Base-by-base conservation (phyloP, 371 early-diverging fungal genomes). In the Mucor mucedo region DNA sequence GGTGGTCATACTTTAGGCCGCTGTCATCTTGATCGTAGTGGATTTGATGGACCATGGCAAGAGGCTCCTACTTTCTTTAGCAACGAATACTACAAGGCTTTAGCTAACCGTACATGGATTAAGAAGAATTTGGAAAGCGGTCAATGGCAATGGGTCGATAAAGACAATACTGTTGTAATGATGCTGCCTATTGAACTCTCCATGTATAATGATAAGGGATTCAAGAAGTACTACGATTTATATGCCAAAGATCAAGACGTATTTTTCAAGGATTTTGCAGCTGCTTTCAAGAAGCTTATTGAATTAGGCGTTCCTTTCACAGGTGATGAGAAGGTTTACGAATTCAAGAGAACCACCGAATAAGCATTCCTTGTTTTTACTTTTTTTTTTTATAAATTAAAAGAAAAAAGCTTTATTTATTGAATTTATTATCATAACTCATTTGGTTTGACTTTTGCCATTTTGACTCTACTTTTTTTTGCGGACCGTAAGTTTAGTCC, bases 1-100 rank as follows among this genome's bases (percentile, higher is more conserved):
- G 98, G 98, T 33, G 97, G 92, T 39, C 98, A 98, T 78, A 87
- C 92, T n/a, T 75, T 98, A n/a, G 98, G 98, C 21, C 87, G 97
- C 62, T 96, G 96, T 83, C 98, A 98, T 77, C 65, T 86, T 52
- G 89, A 90, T 63, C 91, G 96, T 59, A 88, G 89, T 63, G 98
- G 98, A 14, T 97, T 84, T 66, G 91, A 92, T 1, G 58, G 98
- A 89, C 55, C 96, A 86, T 97, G 97, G 97, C 91, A 91, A 58
- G 86, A 89, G 69, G 87, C 90, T 5, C 96, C 95, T 29, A 95
- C 91, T 3, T 73, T 86, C 50, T 95, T 98, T 83, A 88, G 92
- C 63, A 97, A 97, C 79, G 88, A 87, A 42, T 97, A 89, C 85
- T 98, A 75, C 80, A 88, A 83, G 58, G 89, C 85, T 55, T 81